Evolutionary conservation across 2,329 filamentous ascomycete genomes (phyloP).

Genomic region (Fusarium sp.): DNA sequence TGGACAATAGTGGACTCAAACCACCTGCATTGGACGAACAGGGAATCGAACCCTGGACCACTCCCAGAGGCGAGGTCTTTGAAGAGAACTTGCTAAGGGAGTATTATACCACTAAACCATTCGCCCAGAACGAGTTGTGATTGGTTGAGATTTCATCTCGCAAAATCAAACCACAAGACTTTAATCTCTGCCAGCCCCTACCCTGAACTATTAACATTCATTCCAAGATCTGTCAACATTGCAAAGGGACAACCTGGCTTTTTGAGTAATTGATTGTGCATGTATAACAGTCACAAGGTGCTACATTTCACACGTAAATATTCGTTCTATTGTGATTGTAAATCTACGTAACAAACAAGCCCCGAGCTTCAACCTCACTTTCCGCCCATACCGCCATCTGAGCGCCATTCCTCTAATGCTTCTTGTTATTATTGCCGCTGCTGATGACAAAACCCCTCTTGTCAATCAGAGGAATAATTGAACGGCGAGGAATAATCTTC

Average conservation of each 20-base stretch:
- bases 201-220: neutral
- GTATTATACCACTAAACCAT: constrained; percentile 32
- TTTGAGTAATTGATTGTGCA: neutral
- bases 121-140: constrained; percentile 1
- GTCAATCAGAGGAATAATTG: neutral
- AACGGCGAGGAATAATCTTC: neutral
- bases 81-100: constrained; percentile 20
- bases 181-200: neutral
- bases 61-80: constrained; percentile 10
- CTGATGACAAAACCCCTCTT: neutral
- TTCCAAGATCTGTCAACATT: neutral
- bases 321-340: neutral
- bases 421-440: neutral
- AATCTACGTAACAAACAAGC: neutral
- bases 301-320: neutral
- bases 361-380: neutral
- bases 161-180: neutral
- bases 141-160: neutral
- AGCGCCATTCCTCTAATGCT: neutral
- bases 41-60: constrained; percentile 37
- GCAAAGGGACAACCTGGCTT: neutral
- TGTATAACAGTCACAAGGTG: neutral
- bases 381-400: neutral
- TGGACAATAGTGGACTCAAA: constrained; percentile 13
- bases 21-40: constrained; percentile 30